phyloP scores from a whole-genome alignment of 345 rosid genomes.

The Hirschfeldia incana region DNA sequence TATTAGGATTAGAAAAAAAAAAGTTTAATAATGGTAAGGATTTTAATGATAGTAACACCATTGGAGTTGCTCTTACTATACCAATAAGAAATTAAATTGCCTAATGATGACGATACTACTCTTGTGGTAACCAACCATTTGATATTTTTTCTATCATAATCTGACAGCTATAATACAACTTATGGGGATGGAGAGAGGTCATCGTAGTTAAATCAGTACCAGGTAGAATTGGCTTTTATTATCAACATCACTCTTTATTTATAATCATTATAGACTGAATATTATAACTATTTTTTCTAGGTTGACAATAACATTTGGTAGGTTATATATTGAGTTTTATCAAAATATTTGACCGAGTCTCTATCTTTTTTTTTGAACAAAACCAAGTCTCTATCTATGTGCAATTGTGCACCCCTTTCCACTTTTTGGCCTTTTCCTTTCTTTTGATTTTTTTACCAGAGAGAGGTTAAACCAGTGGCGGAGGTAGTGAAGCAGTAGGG shows the following conservation, averaged over 20 bases:
- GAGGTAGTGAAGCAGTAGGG: too few species aligned
- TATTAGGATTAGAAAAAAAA: too few species aligned
- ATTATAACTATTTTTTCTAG: neutral
- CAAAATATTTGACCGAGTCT: constrained; percentile 24
- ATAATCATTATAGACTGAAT: neutral
- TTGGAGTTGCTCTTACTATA: too few species aligned
- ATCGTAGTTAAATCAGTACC: constrained; percentile 21
- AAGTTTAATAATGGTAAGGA: too few species aligned
- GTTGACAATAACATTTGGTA: constrained; percentile 20
- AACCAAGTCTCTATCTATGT: constrained; percentile 20
- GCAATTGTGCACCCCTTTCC: neutral
- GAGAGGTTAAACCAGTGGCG: too few species aligned
- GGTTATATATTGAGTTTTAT: constrained; percentile 15
- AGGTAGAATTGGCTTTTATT: constrained; percentile 20
- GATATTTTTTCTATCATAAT: neutral
- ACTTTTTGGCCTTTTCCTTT: neutral
- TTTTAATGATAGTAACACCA: too few species aligned
- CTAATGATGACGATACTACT: neutral
- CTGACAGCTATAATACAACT: constrained; percentile 75
- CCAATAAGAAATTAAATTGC: neutral
- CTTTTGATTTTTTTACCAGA: neutral
- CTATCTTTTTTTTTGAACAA: neutral
- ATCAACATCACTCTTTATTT: constrained; percentile 15
- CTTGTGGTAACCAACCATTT: neutral
- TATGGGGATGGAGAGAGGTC: constrained; percentile 32